Percentiles rank a stretch among this genome's conserved stretches.
Conservation (phyloP, 139 green algal genomes). For the Chlorella sp. region DNA sequence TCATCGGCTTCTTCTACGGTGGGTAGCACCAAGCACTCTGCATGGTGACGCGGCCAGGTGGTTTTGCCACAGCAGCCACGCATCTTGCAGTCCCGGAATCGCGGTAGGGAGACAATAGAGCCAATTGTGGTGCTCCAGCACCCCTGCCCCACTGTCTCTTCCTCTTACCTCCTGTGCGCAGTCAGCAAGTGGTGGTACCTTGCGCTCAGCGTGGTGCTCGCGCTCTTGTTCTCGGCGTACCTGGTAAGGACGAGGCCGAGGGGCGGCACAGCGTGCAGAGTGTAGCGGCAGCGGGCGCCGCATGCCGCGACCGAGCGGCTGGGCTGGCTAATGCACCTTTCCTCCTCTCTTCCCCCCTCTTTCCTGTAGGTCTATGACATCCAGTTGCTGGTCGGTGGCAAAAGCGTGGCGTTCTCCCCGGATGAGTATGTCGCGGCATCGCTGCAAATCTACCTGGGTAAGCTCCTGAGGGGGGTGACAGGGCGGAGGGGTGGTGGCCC, state of each 20-base stretch:
- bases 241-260: constrained; percentile 40
- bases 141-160: not conserved
- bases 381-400: constrained; percentile 60
- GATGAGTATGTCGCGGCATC: constrained; percentile 64
- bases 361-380: not conserved
- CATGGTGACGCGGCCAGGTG: no score
- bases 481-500: no score
- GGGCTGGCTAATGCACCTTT: no score
- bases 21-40: no score
- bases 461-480: no score
- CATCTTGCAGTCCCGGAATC: no score
- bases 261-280: no score
- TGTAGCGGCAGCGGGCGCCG: no score
- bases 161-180: no score
- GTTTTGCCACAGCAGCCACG: no score
- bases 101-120: not conserved
- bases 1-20: constrained; percentile 56
- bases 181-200: constrained; percentile 42
- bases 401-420: constrained; percentile 43
- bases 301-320: no score
- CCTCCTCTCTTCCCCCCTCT: no score
- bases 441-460: constrained; percentile 16
- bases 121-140: not conserved
- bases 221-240: constrained; percentile 60
- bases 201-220: constrained; percentile 43